These are phyloP conservation scores for Nothophytophthora sp. DNA, from an alignment of 352 stramenopile species.

Conservation along the genomic window DNA sequence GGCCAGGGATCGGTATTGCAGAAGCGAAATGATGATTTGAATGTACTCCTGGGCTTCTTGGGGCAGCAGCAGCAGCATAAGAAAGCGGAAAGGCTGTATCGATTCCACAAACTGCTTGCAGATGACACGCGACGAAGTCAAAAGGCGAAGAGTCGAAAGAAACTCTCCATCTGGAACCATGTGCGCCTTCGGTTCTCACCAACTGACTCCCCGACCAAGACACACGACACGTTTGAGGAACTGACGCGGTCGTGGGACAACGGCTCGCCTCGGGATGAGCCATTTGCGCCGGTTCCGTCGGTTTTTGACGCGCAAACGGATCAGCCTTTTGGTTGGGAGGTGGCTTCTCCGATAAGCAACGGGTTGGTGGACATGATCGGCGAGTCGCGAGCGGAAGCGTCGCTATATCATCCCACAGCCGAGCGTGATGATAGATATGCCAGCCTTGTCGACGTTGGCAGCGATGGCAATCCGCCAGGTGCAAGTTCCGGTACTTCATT, in stretches of 20 bases:
- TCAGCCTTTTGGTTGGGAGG: slow-evolving; percentile 11
- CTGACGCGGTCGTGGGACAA: slow-evolving; percentile 34
- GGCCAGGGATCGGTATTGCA: slow-evolving; percentile 59
- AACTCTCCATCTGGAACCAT: slow-evolving; percentile 23
- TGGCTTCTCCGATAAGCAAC: not conserved
- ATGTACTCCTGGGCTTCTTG: slow-evolving; percentile 51
- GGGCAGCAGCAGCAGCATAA: slow-evolving; percentile 38
- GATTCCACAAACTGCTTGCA: slow-evolving; percentile 46
- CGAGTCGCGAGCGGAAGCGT: not conserved
- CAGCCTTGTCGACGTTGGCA: not conserved
- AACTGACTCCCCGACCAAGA: slow-evolving; percentile 5
- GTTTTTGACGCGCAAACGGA: slow-evolving; percentile 25
- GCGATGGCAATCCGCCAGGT: not conserved
- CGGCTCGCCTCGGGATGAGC: slow-evolving; percentile 3
- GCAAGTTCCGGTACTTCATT: too few relatives aligned
- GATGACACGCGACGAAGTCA: slow-evolving; percentile 23
- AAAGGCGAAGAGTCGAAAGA: not conserved
- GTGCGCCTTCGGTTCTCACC: slow-evolving; percentile 25
- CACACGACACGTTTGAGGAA: slow-evolving; percentile 30
- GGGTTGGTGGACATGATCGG: not conserved
- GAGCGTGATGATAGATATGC: not conserved
- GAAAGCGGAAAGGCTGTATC: slow-evolving; percentile 39
- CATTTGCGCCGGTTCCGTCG: slow-evolving; percentile 6
- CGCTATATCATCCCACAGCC: not conserved
- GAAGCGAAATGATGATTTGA: slow-evolving; percentile 56